Base-by-base conservation (phyloP, 208 protist genomes). In the Leishmania tarentolae region DNA sequence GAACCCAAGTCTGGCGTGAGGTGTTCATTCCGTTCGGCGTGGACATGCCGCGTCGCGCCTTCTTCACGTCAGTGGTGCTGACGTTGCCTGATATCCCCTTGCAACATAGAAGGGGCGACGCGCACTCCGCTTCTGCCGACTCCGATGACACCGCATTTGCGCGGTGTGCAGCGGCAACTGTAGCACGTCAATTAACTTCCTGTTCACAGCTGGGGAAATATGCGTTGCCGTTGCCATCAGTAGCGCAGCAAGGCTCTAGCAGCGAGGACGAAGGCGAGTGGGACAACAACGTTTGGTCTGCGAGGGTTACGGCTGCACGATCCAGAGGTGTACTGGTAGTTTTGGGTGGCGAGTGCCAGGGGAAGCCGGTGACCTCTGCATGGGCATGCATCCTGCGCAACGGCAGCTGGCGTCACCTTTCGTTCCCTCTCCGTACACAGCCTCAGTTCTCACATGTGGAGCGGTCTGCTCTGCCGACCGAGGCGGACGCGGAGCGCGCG, bases 1-100 rank as follows among this genome's bases (percentile, higher is more conserved):
- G 59, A 37, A 95, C 91, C 21, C 78, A 66, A 59, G 92, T 97
- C 21, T 97, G 94, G 94, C 81, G 94, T 28, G 91, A 97, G 75
- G 84, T 97, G 35, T 93, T 93, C 70, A 79, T 93, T n/a, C 91
- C 91, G 15, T 87, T 84, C 46, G 35, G 75, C 56, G 77, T 86
- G 24, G 75, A 75, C 3, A 77, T 94, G 35, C 90, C 93, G 24
- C 84, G 83, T 21, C 92, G 92, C 11, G 90, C 92, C 0, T 94
- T 95, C 72, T 87, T 92, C 81, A 82, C 80, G 77, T 86, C 84
- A 31, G 75, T 86, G 2, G 71, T 94, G 40, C 37, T 91, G 44
- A 61, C 65, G 24, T 50, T 77, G 50, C 52, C 73, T 31, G 73
- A 77, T 4, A 46, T 3, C 19, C 19, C 40, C 37, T 42, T 50